Evolutionary conservation across 2,329 filamentous ascomycete species (phyloP).

Genomic region (Cercospora zeae-maydis): DNA sequence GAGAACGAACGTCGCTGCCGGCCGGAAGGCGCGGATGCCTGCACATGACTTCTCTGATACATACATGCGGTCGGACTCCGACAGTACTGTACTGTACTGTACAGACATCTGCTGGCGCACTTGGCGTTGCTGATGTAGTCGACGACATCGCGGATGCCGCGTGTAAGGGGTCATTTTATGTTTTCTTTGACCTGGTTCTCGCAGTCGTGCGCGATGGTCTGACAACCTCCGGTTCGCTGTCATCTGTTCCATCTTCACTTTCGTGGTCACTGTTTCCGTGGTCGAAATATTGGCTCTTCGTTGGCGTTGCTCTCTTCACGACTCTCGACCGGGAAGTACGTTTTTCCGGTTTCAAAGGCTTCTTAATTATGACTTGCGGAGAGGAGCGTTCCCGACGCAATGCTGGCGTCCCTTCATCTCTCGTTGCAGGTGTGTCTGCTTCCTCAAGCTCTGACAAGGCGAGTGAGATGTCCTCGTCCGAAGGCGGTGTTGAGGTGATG

Average conservation of each 20-base stretch:
- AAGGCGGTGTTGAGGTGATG: constrained; percentile 1
- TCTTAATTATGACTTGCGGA: constrained; percentile 28
- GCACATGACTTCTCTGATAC: too few species aligned
- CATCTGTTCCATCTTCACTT: constrained; percentile 20
- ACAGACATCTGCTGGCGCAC: not conserved
- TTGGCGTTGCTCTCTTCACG: constrained; percentile 28
- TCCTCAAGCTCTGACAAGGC: constrained; percentile 12
- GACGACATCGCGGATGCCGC: not conserved
- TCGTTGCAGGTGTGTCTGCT: not conserved
- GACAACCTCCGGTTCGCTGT: constrained; percentile 31
- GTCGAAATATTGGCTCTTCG: constrained; percentile 34
- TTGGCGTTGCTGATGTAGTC: not conserved
- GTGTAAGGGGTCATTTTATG: not conserved
- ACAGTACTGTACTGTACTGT: too few species aligned
- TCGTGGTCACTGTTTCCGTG: constrained; percentile 11
- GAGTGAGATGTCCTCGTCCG: not conserved
- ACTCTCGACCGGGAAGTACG: constrained; percentile 7
- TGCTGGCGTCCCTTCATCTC: constrained; percentile 1
- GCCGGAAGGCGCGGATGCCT: too few species aligned
- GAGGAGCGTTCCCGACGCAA: constrained; percentile 17
- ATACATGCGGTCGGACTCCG: too few species aligned
- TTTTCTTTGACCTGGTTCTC: constrained; percentile 28
- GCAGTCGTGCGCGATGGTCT: constrained; percentile 33
- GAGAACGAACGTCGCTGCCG: not conserved
- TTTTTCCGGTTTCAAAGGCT: not conserved